These are phyloP conservation scores for Phytopythium ostracodes DNA, from an alignment of 352 stramenopile species.

Conservation along the genomic window DNA sequence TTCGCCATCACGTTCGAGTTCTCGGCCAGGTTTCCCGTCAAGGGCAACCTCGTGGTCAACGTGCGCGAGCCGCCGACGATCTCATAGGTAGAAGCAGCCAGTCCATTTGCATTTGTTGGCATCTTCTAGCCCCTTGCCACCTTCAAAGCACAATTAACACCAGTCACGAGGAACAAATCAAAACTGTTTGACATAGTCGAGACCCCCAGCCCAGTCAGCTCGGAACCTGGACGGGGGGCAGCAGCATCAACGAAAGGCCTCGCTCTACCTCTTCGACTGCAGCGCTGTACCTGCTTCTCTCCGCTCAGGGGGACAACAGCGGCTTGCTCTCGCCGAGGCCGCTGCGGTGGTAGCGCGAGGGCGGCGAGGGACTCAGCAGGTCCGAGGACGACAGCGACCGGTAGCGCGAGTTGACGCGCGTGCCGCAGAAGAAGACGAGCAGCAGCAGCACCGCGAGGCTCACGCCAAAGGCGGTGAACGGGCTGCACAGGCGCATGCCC, in stretches of 20 bases:
- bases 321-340: constrained; percentile 36
- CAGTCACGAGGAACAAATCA: background rate
- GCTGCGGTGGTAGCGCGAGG: constrained; percentile 36
- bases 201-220: no score
- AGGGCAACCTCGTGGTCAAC: no score
- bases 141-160: no score
- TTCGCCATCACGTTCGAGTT: constrained; percentile 29
- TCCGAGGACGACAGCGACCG: constrained; percentile 71
- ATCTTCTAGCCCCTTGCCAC: no score
- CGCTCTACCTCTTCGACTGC: no score
- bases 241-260: no score
- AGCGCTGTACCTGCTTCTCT: no score
- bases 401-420: constrained; percentile 71
- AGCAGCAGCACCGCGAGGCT: constrained; percentile 68
- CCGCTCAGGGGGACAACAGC: constrained; percentile 27
- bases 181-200: background rate
- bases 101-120: no score
- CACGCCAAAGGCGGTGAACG: constrained; percentile 78
- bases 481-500: constrained; percentile 64
- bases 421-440: constrained; percentile 79
- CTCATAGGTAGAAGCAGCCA: no score
- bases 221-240: no score
- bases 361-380: constrained; percentile 62
- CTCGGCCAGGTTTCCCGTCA: background rate
- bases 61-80: no score